Conservation (phyloP, 2,329 filamentous ascomycete species). For the Sporothrix luriei region DNA sequence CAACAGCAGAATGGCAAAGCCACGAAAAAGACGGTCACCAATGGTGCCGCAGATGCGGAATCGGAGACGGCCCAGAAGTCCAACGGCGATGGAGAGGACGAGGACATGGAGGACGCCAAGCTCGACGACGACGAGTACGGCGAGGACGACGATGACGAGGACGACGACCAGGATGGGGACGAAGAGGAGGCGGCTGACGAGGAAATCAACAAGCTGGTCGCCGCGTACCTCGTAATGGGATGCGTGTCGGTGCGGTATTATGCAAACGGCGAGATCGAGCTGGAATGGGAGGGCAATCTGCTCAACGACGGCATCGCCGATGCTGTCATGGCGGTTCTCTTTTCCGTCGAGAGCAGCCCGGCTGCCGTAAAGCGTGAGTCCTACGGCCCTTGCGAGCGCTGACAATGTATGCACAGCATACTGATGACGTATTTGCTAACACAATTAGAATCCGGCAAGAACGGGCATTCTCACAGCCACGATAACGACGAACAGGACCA, state of each 20-base stretch:
- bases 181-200: slow-evolving; percentile 51
- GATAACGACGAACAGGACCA: slow-evolving; percentile 46
- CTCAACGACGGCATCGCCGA: slow-evolving; percentile 98
- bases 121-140: slow-evolving; percentile 45
- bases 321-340: slow-evolving; percentile 87
- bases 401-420: background rate
- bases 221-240: slow-evolving; percentile 79
- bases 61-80: slow-evolving; percentile 2
- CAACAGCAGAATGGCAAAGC: slow-evolving; percentile 40
- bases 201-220: slow-evolving; percentile 65
- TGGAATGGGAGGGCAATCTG: slow-evolving; percentile 98
- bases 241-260: slow-evolving; percentile 81
- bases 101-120: slow-evolving; percentile 32
- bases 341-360: slow-evolving; percentile 90
- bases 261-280: slow-evolving; percentile 75
- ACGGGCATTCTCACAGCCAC: slow-evolving; percentile 53
- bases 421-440: slow-evolving; percentile 34
- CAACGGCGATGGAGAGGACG: slow-evolving; percentile 28
- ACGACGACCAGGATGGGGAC: slow-evolving; percentile 54
- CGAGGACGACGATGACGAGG: slow-evolving; percentile 44
- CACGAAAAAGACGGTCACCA: slow-evolving; percentile 40
- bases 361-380: slow-evolving; percentile 85
- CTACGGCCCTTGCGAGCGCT: background rate
- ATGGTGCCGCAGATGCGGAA: slow-evolving; percentile 43
- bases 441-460: slow-evolving; percentile 60